phyloP scores from a whole-genome alignment of 805 yeast species.

The Candida palmyrensis region DNA sequence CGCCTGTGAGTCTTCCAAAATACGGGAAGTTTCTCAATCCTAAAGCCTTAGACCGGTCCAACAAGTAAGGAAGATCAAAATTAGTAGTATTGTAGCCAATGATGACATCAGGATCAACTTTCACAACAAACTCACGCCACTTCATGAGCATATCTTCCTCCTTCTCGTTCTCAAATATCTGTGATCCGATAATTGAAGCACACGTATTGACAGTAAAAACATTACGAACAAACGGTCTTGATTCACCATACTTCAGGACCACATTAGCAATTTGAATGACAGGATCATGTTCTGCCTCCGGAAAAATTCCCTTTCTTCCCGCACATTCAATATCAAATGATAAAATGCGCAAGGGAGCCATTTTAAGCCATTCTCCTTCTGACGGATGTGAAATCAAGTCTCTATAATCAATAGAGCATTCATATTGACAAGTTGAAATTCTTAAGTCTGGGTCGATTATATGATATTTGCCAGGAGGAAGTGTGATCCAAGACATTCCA shows the following conservation, averaged over 20 bases:
- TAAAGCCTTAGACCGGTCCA: conserved; percentile 81
- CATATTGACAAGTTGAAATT: conserved; percentile 81
- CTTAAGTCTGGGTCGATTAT: conserved; percentile 34
- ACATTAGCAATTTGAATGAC: conserved; percentile 97
- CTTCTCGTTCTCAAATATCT: conserved; percentile 66
- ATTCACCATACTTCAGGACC: conserved; percentile 75
- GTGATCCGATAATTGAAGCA: conserved; percentile 90
- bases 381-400: conserved; percentile 76
- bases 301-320: conserved; percentile 94
- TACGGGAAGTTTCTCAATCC: conserved; percentile 67
- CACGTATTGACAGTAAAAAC: conserved; percentile 93
- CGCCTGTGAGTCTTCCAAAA: conserved; percentile 69
- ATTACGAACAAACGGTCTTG: conserved; percentile 87
- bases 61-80: conserved; percentile 89
- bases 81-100: conserved; percentile 95
- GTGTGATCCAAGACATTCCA: conserved; percentile 96
- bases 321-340: conserved; percentile 99
- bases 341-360: conserved; percentile 89
- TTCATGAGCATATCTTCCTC: conserved; percentile 79
- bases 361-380: conserved; percentile 89
- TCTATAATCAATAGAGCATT: conserved; percentile 62
- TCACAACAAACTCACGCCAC: conserved; percentile 83
- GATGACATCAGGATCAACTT: conserved; percentile 91
- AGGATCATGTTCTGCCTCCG: conserved; percentile 89
- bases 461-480: conserved; percentile 69